Evolutionary conservation across 2,329 filamentous ascomycete genomes (phyloP).

Genomic region (Trichophyton equinum): DNA sequence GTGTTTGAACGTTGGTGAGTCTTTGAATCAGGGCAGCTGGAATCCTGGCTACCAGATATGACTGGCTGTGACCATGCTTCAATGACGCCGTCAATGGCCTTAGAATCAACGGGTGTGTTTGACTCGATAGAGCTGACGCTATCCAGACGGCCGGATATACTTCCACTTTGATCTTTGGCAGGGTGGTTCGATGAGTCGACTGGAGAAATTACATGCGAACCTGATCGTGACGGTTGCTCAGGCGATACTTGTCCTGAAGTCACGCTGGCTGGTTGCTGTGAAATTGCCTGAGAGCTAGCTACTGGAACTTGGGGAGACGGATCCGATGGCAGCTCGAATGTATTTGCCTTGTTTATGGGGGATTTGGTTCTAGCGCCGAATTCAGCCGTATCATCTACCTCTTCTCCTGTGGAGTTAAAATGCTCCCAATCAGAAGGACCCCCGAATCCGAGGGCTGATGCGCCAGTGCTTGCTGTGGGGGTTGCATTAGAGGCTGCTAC

Average conservation of each 20-base stretch:
- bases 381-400: constrained; percentile 25
- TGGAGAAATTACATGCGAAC: neutral
- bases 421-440: constrained; percentile 39
- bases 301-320: neutral
- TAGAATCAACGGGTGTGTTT: constrained; percentile 17
- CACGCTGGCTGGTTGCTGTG: neutral
- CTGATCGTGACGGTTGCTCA: neutral
- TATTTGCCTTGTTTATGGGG: neutral
- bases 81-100: constrained; percentile 32
- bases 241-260: neutral
- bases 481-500: neutral
- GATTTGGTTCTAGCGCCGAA: constrained; percentile 2
- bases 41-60: constrained; percentile 8
- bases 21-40: neutral
- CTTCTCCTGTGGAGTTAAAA: constrained; percentile 24
- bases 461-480: neutral
- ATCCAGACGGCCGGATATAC: constrained; percentile 18
- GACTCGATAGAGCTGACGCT: constrained; percentile 21
- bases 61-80: constrained; percentile 32
- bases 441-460: constrained; percentile 30
- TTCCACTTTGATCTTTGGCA: neutral
- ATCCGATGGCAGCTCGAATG: neutral
- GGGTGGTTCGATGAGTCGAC: neutral
- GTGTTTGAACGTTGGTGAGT: constrained; percentile 1
- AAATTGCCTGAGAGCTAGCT: neutral